phyloP scores from a whole-genome alignment of 495 filamentous ascomycete species.

The Parachaetomium inaequale region DNA sequence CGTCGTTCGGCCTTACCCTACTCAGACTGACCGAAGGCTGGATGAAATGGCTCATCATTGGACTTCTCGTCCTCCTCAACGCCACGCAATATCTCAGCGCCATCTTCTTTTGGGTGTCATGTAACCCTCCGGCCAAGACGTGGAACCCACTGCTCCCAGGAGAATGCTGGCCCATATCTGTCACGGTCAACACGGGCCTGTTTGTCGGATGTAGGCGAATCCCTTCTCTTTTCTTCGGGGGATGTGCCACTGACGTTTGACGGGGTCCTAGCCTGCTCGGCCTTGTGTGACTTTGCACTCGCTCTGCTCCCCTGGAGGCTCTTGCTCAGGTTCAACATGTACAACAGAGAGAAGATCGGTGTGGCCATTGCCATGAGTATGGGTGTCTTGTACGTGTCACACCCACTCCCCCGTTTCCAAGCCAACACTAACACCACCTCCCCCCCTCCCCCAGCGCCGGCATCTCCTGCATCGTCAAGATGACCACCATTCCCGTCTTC shows the following conservation, averaged over 20 bases:
- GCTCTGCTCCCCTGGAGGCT: conserved; percentile 29
- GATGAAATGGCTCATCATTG: conserved; percentile 25
- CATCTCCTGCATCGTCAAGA: conserved; percentile 27
- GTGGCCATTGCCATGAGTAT: conserved; percentile 32
- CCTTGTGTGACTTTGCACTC: conserved; percentile 27
- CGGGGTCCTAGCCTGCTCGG: conserved; percentile 25
- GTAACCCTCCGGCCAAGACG: conserved; percentile 36
- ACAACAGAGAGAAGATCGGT: conserved; percentile 31
- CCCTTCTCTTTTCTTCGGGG: background rate
- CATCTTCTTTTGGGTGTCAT: conserved; percentile 40
- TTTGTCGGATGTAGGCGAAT: conserved; percentile 18
- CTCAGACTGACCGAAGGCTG: conserved; percentile 28
- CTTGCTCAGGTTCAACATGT: conserved; percentile 28
- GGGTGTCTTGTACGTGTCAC: conserved; percentile 28
- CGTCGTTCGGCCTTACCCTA: conserved; percentile 35
- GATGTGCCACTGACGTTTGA: background rate
- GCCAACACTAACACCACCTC: background rate
- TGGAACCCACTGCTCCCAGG: conserved; percentile 30
- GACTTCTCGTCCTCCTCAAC: conserved; percentile 37
- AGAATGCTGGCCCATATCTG: conserved; percentile 34
- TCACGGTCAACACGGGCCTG: conserved; percentile 15
- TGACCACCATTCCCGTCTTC: conserved; percentile 21
- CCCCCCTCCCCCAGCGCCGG: conserved; percentile 28
- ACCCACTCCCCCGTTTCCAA: background rate
- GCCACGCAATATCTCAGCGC: conserved; percentile 37